Percentiles rank a stretch among this genome's conserved stretches.
These are phyloP conservation scores for Boletus reticulatus DNA, from an alignment of 768 basidiomycete genomes.

Conservation along the genomic window DNA sequence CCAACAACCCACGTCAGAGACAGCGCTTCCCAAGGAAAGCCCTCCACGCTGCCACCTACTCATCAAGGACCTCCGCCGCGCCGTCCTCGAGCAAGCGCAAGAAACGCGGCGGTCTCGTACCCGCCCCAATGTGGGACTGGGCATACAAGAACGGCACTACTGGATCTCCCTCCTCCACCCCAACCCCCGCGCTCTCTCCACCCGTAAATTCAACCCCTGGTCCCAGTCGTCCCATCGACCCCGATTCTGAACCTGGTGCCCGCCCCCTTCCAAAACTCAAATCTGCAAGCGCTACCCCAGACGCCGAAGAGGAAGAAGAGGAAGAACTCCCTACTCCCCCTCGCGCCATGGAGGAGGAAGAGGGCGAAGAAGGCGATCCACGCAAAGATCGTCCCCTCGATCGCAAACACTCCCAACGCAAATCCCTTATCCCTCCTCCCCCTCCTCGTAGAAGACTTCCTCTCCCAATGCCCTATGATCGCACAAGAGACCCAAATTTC, in stretches of 20 bases:
- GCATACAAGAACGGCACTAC: slow-evolving; percentile 48
- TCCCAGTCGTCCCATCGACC: slow-evolving; percentile 5
- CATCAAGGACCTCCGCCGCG: slow-evolving; percentile 1
- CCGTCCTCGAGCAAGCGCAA: slow-evolving; percentile 34
- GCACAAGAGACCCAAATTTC: slow-evolving; percentile 14
- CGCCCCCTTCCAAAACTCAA: slow-evolving; percentile 1
- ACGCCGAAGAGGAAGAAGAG: too few species aligned
- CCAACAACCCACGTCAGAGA: slow-evolving; percentile 1
- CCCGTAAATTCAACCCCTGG: neutral
- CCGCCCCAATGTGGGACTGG: slow-evolving; percentile 87
- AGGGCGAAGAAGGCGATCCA: slow-evolving; percentile 38
- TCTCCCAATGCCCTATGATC: slow-evolving; percentile 20
- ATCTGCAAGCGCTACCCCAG: neutral
- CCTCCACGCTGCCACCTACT: neutral
- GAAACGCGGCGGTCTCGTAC: slow-evolving; percentile 68
- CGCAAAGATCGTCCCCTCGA: slow-evolving; percentile 15
- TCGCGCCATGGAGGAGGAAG: slow-evolving; percentile 62
- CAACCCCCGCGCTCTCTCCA: slow-evolving; percentile 6
- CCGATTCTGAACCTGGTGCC: neutral
- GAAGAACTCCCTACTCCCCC: slow-evolving; percentile 34
- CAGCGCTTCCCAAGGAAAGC: slow-evolving; percentile 15
- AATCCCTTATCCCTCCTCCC: neutral
- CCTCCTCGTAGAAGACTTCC: slow-evolving; percentile 9
- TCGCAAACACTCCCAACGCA: slow-evolving; percentile 5
- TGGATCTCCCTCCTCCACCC: slow-evolving; percentile 16